Evolutionary conservation across 2,329 filamentous ascomycete species (phyloP), one percentile per base, ranked within the genome.

Genomic region (Biscogniauxia marginata): DNA sequence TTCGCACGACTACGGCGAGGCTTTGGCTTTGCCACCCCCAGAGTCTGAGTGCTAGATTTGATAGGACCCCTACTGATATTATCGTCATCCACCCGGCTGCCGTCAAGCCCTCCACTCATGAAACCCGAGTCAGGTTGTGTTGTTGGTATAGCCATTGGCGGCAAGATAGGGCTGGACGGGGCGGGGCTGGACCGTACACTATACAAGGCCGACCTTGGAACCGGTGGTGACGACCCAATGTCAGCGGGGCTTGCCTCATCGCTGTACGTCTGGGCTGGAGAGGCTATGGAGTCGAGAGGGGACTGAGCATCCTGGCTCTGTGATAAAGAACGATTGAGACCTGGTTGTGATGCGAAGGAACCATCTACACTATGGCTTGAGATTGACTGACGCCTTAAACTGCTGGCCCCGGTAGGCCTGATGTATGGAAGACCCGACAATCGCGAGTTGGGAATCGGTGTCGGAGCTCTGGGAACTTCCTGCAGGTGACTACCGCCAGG

Each of bases 141-240:
- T 52, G 86, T 85, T 22, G 86, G 71, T 20, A 80, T 75, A 0
- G 78, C 82, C 77, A 87, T 86, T 0, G 84, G 83, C 7, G 85
- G 85, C 50, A 92, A 79, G 46, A 85, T 81, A 2, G 93, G 95
- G 69, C 93, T 98, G 2, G 93, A 96, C 22, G 87, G 84, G 23
- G 85, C 84, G 4, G 88, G 86, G 56, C 84, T 86, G 1, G 82
- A 84, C 50, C 71, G 78, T 24, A 81, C 60, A 52, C 65, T 75
- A 63, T 79, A 85, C 46, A 79, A 73, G 24, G 79, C 77, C 39
- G 82, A 82, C 61, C 84, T 82, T 60, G 92, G 85, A 1, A 96
- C 80, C 1, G 95, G 95, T 13, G 93, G 93, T 3, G 93, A 98
- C 0, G 95, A 98, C 1, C 89, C 89, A 64, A 98, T 91, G 53